Base-by-base conservation (phyloP, 306 rosid species). In the Abrus pulchellus region DNA sequence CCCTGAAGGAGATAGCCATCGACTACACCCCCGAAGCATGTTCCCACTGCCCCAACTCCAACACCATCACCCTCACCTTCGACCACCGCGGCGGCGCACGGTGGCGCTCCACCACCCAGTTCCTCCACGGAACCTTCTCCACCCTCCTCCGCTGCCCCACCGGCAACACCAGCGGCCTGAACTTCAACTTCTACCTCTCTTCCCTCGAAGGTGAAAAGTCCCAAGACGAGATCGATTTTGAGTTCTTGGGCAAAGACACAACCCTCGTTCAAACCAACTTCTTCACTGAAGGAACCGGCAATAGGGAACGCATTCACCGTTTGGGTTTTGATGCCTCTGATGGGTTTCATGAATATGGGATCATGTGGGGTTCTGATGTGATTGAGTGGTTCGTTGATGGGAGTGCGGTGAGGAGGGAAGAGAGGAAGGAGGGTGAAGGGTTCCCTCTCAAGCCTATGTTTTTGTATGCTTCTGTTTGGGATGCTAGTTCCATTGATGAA, bases 171-270 rank as follows among this genome's bases (percentile, higher is more conserved):
- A 80, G 66, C 30, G 92, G 92, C 20, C 92, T 90, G 84, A 90
- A 92, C 64, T 88, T 90, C 86, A 90, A 92, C 83, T 30, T 92
- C 83, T 88, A 90, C 70, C 92, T 90, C 62, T 90, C 94, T 13
- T 86, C 92, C 63, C 86, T 83, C 1, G 89, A 92, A 76, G 91
- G 97, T 0, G 91, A 91, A 76, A 89, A 82, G 45, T 76, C 90
- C 1, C 94, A 89, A 41, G 94, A 88, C 87, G 97, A 91, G 82
- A 91, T 91, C 43, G 97, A 91, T 57, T 91, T 92, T 40, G 89
- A 92, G 80, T 86, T 92, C 59, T 40, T 92, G 20, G 97, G 94
- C 8, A 82, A 82, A 1, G 87, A 90, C 74, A 77, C 53, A 47
- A 86, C 59, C 30, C 13, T 91, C 2, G 89, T 87, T 2, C 92